phyloP scores from a whole-genome alignment of 108 stramenopile species.

The Mediolabrus comicus region DNA sequence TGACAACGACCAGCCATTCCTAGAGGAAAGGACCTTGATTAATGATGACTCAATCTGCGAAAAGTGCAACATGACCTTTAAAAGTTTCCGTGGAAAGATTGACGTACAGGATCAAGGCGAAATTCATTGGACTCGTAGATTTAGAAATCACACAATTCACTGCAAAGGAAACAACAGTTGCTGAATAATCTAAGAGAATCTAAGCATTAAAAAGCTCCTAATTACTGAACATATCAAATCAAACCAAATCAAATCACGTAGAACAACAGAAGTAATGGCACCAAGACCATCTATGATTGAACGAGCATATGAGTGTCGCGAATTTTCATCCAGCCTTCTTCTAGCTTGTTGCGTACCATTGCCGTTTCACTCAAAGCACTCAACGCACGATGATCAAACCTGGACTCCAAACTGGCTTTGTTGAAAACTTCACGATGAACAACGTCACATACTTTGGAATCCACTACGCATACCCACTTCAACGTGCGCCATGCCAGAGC shows the following conservation, averaged over 20 bases:
- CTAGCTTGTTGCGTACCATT: not conserved
- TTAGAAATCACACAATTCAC: constrained; percentile 62
- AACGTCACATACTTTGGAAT: constrained; percentile 40
- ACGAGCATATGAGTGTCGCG: constrained; percentile 15
- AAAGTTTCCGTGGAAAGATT: constrained; percentile 58
- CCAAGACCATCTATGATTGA: not conserved
- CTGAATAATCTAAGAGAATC: not conserved
- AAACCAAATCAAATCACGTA: not conserved
- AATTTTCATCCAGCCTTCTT: constrained; percentile 32
- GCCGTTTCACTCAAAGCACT: not conserved
- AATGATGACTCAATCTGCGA: constrained; percentile 35
- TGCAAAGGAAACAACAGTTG: constrained; percentile 48
- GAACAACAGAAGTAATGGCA: not conserved
- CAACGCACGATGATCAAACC: constrained; percentile 16
- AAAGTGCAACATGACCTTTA: constrained; percentile 46
- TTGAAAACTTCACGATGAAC: constrained; percentile 39
- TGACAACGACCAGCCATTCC: constrained; percentile 33
- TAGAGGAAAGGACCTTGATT: not conserved
- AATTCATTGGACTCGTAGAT: constrained; percentile 59
- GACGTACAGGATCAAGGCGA: constrained; percentile 49
- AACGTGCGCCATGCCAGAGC: constrained; percentile 65
- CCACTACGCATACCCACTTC: constrained; percentile 47
- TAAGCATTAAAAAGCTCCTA: too few species aligned
- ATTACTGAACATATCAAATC: too few species aligned
- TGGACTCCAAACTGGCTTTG: constrained; percentile 11